Evolutionary conservation across 768 basidiomycete species (phyloP), one percentile per base, ranked within the genome.

Genomic region (Boletus tomentosulus): DNA sequence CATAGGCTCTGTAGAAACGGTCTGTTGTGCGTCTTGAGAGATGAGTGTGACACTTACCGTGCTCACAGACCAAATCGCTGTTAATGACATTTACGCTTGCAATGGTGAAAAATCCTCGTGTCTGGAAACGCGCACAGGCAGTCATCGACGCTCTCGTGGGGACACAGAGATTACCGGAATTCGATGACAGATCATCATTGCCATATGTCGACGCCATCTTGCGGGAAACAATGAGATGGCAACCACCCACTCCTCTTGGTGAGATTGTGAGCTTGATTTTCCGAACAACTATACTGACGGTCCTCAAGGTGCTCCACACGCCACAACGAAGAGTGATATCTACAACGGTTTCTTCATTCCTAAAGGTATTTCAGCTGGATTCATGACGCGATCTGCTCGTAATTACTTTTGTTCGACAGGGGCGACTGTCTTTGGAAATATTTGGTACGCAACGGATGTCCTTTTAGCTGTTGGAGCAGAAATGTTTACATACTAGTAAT

Each of bases 1-100:
- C 10, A 12, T 50, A 60, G 58, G 28, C 28, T 48, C 59, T 13
- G 55, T 57, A 11, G 59, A 61, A 35, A 58, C 57, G 37, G 61
- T 62, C 11, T 46, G 60, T 54, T 19, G 2, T 43, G 22, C 15
- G 10, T 22, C 0, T 28, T 33, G 19, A 13, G 15, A 27, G 28
- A 42, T 19, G 30, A 15, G 42, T 31, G 11, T 2, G 25, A 34
- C 4, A 34, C 51, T 58, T 2, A 62, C 7, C 4, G 4, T 30
- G 6, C 22, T n/a, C 27, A 10, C 12, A 57, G 48, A 46, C 33
- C 0, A 50, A 38, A 10, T 28, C 44, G 1, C 22, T 42, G 8
- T 22, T 57, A 8, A 9, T 53, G 33, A 38, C 19, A 3, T 57
- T 57, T 22, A 41, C 51, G 11, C 51, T 57, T 13, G 56, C 56